These are phyloP conservation scores for Crithidia brevicula DNA, from an alignment of 208 protist genomes.

Conservation along the genomic window DNA sequence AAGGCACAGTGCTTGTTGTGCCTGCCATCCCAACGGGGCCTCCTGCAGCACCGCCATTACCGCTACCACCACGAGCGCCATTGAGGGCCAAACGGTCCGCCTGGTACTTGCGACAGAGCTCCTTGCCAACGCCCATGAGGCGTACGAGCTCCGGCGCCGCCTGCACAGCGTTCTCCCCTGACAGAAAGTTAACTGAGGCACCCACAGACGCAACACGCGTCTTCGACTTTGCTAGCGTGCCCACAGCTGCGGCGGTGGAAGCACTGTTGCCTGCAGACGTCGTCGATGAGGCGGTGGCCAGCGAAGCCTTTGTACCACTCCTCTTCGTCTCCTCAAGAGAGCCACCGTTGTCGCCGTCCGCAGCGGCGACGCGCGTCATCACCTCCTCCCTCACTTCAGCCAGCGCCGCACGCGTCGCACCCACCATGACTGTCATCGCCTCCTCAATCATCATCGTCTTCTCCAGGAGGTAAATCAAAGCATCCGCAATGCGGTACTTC, in stretches of 20 bases:
- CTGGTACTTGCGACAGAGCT: slow-evolving; percentile 53
- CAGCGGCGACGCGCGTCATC: not conserved
- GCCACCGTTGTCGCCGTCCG: not conserved
- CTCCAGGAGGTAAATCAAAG: slow-evolving; percentile 68
- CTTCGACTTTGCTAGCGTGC: not conserved
- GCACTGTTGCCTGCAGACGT: not conserved
- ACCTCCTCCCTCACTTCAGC: slow-evolving; percentile 28
- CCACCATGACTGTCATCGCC: slow-evolving; percentile 54
- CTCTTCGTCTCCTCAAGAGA: not conserved
- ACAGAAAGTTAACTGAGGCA: not conserved
- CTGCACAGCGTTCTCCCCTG: not conserved
- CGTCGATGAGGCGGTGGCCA: not conserved
- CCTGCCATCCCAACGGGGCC: not conserved
- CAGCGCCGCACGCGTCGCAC: slow-evolving; percentile 24
- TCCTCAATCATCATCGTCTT: slow-evolving; percentile 63
- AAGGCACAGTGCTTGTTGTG: not conserved
- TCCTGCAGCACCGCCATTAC: not conserved
- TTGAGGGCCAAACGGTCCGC: slow-evolving; percentile 9
- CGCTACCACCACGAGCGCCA: slow-evolving; percentile 1
- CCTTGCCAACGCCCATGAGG: slow-evolving; percentile 46
- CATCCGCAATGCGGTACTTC: slow-evolving; percentile 59
- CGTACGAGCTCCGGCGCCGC: slow-evolving; percentile 30
- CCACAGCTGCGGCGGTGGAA: not conserved
- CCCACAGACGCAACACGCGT: no score
- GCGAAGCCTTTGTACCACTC: not conserved